Conservation (phyloP, 2,329 filamentous ascomycete genomes). For the Dichotomopilus funicola region DNA sequence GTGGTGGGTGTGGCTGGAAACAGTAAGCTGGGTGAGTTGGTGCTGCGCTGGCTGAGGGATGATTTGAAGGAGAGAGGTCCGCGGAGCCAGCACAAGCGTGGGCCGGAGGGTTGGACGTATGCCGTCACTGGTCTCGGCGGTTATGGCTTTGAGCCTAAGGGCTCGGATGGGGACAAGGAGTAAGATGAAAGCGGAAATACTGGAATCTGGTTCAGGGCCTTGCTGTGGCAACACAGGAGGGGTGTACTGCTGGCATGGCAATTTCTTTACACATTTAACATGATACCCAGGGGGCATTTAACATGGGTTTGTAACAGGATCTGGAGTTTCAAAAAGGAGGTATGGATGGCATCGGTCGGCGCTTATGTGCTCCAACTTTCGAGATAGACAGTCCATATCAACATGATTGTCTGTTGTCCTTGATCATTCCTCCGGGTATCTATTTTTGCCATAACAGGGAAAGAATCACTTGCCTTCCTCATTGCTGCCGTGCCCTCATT, state of each 20-base stretch:
- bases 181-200: not conserved
- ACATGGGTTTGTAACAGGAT: conserved; percentile 20
- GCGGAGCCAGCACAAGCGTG: conserved; percentile 50
- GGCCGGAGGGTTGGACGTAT: conserved; percentile 60
- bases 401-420: conserved; percentile 1
- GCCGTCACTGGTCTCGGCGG: conserved; percentile 46
- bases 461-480: not conserved
- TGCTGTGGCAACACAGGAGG: not conserved
- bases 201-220: not conserved
- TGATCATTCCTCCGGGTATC: conserved; percentile 1
- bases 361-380: not conserved
- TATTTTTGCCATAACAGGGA: not conserved
- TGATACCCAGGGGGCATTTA: conserved; percentile 27
- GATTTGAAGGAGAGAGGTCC: conserved; percentile 77
- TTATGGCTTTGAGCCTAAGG: conserved; percentile 49
- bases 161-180: not conserved
- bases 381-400: conserved; percentile 5
- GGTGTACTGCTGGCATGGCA: not conserved
- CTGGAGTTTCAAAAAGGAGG: not conserved
- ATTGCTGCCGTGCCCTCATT: conserved; percentile 15
- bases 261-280: conserved; percentile 17
- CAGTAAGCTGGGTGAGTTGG: conserved; percentile 77
- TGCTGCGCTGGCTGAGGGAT: conserved; percentile 77
- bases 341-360: not conserved
- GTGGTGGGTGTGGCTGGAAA: conserved; percentile 52